Base-by-base conservation (phyloP, 2,329 filamentous ascomycete genomes). In the Raffaelea ambrosiae region DNA sequence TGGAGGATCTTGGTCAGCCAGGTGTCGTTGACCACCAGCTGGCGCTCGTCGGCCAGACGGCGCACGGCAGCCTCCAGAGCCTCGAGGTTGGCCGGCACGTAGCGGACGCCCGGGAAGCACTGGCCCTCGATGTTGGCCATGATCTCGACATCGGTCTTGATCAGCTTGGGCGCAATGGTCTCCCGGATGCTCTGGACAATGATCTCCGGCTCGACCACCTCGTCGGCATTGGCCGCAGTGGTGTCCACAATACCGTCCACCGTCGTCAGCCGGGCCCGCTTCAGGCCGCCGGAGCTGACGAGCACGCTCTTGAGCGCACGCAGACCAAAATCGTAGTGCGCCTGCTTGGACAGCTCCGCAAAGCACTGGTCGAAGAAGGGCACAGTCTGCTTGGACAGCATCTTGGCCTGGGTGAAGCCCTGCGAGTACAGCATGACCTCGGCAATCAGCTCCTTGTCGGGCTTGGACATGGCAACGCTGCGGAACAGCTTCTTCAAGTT, bases 391-490 rank as follows among this genome's bases (percentile, higher is more conserved):
- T 91, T 93, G 2, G 93, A 95, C 5, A 99, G 74, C 51, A 84
- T 74, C 69, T 97, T 98, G 33, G 93, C 93, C 65, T 95, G 88
- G 59, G 88, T 94, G 74, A 99, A 99, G 61, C 93, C 93, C 66
- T 99, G 93, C 1, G 94, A 98, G 75, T 96, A 99, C 33, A 99
- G 81, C 94, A 98, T 99, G 59, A 99, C 93, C 71, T 99, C 93
- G 33, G 93, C 89, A 67, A 99, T 99, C 49, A 98, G 84, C 66
- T 98, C 94, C 68, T 98, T 98, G 73, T 98, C 94, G 1, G 93
- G 93, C 68, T 97, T 98, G 11, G 93, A 98, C 93, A 99, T 99
- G 53, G 93, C 93, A 45, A 99, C 90, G 61, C 93, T 98, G 63
- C 94, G 84, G 81, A 99, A 99, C 38, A 99, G 74, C 69, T 98